Base-by-base conservation (phyloP, 148 eudicot genomes). In the Gaultheria prostrata region DNA sequence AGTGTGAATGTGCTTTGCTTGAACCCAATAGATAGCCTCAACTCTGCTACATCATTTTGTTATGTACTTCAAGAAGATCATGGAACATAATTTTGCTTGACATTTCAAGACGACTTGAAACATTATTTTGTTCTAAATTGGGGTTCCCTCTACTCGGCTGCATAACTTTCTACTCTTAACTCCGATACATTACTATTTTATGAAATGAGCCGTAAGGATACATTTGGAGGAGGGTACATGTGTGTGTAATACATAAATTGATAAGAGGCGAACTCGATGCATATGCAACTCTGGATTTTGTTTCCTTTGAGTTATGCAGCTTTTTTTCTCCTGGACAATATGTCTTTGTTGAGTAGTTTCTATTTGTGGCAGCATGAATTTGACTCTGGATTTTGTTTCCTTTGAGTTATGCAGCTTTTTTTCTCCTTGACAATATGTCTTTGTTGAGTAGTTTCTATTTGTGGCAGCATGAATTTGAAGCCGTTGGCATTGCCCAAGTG, bases 401-500 rank as follows among this genome's bases (percentile, higher is more conserved):
- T n/a, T n/a, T n/a, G n/a, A n/a, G n/a, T n/a, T n/a, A n/a, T n/a
- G n/a, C n/a, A n/a, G n/a, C n/a, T n/a, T n/a, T n/a, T n/a, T n/a
- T n/a, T n/a, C n/a, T n/a, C n/a, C n/a, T n/a, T n/a, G n/a, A n/a
- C n/a, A n/a, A n/a, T n/a, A n/a, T n/a, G n/a, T n/a, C n/a, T 61
- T 13, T 57, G 49, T 53, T 73, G 54, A 39, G 8, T 51, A 20
- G 50, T 76, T 77, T 74, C 43, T 8, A 43, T 57, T 50, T 49
- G 32, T 82, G 83, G 87, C 87, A 86, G 90, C 69, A 85, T 80
- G 93, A 87, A 21, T 72, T 45, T 76, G 92, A 87, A 76, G 90
- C 85, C 2, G 79, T 86, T 67, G 93, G 91, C 76, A 84, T 89
- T 26, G 85, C 89, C 21, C 87, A 91, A 80, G 91, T 93, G 79